Percentiles rank a stretch among this genome's conserved stretches.
These are phyloP conservation scores for Maudiozyma bulderi DNA, from an alignment of 805 yeast species.

Conservation along the genomic window DNA sequence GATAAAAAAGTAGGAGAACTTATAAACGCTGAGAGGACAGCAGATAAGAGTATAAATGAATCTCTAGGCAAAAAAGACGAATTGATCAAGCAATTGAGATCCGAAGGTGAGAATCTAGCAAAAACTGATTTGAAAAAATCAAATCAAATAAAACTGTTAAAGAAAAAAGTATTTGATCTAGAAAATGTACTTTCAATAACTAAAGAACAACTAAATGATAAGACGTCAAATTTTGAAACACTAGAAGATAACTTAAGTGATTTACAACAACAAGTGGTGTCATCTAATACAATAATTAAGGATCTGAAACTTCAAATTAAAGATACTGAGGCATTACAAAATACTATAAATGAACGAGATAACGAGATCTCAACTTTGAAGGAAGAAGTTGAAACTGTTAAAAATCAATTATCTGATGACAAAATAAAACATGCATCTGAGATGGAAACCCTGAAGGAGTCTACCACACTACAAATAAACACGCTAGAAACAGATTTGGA, in stretches of 20 bases:
- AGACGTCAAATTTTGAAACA: conserved; percentile 2
- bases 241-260: conserved; percentile 18
- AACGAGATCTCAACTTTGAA: conserved; percentile 6
- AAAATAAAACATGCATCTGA: conserved; percentile 15
- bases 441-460: conserved; percentile 22
- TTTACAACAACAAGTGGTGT: conserved; percentile 5
- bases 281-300: not conserved
- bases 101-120: conserved; percentile 69
- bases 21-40: not conserved
- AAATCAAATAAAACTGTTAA: conserved; percentile 53
- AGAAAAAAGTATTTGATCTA: conserved; percentile 1
- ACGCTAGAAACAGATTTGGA: conserved; percentile 66
- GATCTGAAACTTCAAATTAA: not conserved
- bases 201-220: conserved; percentile 7
- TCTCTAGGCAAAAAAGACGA: conserved; percentile 36
- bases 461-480: conserved; percentile 37
- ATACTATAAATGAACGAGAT: not conserved
- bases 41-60: conserved; percentile 5
- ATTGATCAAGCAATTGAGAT: conserved; percentile 53
- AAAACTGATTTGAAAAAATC: conserved; percentile 59
- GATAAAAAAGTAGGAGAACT: conserved; percentile 5
- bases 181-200: not conserved
- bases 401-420: not conserved
- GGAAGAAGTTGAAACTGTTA: conserved; percentile 11
- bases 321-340: conserved; percentile 3